Conservation (phyloP, 2,329 filamentous ascomycete species). For the Penicillium italicum region DNA sequence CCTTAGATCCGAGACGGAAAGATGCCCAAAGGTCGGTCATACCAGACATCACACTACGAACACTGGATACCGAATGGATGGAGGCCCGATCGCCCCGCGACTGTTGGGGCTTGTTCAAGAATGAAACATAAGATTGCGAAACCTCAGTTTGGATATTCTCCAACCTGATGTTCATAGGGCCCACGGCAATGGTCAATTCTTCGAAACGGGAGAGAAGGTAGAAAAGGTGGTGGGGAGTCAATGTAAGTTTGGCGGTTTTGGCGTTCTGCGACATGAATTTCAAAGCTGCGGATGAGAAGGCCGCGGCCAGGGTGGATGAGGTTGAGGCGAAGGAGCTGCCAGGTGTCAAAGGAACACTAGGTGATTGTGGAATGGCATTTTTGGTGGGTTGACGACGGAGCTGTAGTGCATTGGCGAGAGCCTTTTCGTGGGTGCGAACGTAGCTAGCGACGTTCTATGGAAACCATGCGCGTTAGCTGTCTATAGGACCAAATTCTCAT, state of each 20-base stretch:
- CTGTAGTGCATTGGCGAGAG: constrained; percentile 90
- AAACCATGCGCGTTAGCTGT: constrained; percentile 3
- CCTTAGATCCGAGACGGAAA: constrained; percentile 76
- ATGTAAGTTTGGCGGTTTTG: constrained; percentile 84
- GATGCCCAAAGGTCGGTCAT: constrained; percentile 93
- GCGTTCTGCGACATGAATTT: constrained; percentile 79
- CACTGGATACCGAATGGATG: constrained; percentile 91
- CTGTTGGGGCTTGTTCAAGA: constrained; percentile 77
- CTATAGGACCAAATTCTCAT: background rate
- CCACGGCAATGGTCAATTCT: constrained; percentile 83
- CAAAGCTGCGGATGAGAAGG: constrained; percentile 79
- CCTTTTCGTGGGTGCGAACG: constrained; percentile 95
- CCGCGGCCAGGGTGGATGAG: constrained; percentile 70
- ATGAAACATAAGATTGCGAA: constrained; percentile 88
- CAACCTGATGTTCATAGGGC: constrained; percentile 91
- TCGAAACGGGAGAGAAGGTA: constrained; percentile 94
- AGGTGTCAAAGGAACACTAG: constrained; percentile 54
- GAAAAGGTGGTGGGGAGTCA: constrained; percentile 95
- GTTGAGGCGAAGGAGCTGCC: constrained; percentile 61
- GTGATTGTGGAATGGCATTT: constrained; percentile 57
- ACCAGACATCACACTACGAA: constrained; percentile 94
- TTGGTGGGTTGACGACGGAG: constrained; percentile 68
- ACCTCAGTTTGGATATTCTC: constrained; percentile 90
- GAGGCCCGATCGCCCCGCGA: constrained; percentile 84
- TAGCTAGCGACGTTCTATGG: constrained; percentile 87